Evolutionary conservation across 2,329 filamentous ascomycete genomes (phyloP).

Genomic region (Fusarium nurragi): DNA sequence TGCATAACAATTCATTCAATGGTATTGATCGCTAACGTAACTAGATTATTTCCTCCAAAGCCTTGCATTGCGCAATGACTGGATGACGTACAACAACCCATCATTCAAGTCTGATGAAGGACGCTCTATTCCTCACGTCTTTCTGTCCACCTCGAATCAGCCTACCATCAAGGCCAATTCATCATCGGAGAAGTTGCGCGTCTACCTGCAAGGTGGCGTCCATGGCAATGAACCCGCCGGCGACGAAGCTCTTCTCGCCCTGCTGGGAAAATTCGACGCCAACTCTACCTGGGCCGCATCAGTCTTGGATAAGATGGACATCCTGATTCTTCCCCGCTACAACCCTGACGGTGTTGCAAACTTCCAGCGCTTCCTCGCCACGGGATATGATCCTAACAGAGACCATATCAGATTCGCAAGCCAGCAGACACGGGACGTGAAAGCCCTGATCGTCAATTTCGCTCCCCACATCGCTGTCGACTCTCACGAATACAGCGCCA

Average conservation of each 20-base stretch:
- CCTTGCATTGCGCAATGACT: constrained; percentile 35
- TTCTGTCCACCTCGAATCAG: constrained; percentile 16
- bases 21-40: neutral
- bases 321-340: constrained; percentile 43
- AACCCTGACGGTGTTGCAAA: constrained; percentile 45
- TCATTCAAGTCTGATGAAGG: constrained; percentile 38
- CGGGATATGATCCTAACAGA: constrained; percentile 43
- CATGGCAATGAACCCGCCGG: constrained; percentile 45
- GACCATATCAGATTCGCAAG: constrained; percentile 44
- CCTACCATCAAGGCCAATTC: constrained; percentile 27
- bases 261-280: constrained; percentile 44
- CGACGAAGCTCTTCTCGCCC: constrained; percentile 41
- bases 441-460: constrained; percentile 36
- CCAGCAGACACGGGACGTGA: constrained; percentile 42
- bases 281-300: constrained; percentile 41
- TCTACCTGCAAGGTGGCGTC: constrained; percentile 44
- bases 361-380: constrained; percentile 44
- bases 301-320: constrained; percentile 43
- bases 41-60: constrained; percentile 37
- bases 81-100: constrained; percentile 40
- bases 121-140: constrained; percentile 37
- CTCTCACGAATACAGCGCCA: constrained; percentile 43
- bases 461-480: constrained; percentile 43
- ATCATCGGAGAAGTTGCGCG: constrained; percentile 38
- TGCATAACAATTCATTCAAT: fast-evolving